Conservation (phyloP, 1,284 basidiomycete genomes). For the Schizophyllum amplum region DNA sequence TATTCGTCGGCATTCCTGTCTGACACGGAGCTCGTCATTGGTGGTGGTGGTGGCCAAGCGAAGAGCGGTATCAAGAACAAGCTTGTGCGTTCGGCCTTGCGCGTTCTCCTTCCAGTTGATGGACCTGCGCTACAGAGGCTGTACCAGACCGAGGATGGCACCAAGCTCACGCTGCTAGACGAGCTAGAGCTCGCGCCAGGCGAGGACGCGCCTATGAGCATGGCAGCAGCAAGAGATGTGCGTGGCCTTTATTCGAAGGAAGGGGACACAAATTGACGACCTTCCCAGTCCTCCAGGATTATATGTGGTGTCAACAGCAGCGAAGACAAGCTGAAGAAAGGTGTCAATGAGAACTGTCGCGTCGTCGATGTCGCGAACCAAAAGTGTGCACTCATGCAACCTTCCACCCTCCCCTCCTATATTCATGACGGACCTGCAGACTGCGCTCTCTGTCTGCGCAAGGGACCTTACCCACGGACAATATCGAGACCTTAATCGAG, state of each 20-base stretch:
- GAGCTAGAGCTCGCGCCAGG: constrained; percentile 72
- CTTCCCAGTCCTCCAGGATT: constrained; percentile 39
- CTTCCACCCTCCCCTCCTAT: constrained; percentile 1
- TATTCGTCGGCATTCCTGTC: constrained; percentile 83
- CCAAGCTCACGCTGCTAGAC: constrained; percentile 48
- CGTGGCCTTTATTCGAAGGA: constrained; percentile 1
- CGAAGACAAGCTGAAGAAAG: constrained; percentile 48
- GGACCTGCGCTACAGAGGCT: constrained; percentile 42
- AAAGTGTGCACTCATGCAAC: constrained; percentile 33
- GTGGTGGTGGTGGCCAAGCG: constrained; percentile 81
- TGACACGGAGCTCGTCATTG: constrained; percentile 69
- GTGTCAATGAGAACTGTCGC: constrained; percentile 79
- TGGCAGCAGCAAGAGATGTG: constrained; percentile 58
- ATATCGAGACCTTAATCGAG: background rate
- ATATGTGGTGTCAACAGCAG: constrained; percentile 84
- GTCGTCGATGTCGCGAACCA: constrained; percentile 55
- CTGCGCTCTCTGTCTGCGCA: background rate
- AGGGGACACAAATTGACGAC: background rate
- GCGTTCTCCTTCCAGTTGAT: constrained; percentile 1
- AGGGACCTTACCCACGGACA: background rate
- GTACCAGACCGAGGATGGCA: constrained; percentile 57
- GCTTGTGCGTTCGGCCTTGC: constrained; percentile 51
- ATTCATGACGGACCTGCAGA: background rate
- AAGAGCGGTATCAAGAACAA: constrained; percentile 89
- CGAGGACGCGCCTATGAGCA: constrained; percentile 93